Conservation (phyloP, 306 rosid species). For the Gastrolobium villosum region DNA sequence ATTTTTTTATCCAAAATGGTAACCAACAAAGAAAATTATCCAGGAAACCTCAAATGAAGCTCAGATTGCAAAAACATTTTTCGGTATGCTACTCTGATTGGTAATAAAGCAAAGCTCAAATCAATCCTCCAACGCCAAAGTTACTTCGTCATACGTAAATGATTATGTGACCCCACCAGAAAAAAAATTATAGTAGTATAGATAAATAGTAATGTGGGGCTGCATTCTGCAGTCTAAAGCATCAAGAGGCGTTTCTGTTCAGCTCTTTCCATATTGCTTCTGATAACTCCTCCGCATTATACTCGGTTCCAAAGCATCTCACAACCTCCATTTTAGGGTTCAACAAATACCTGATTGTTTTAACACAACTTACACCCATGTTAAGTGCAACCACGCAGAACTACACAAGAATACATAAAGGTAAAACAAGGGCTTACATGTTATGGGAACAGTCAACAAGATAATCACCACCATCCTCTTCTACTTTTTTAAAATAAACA, state of each 20-base stretch:
- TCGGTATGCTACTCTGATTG: background rate
- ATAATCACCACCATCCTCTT: constrained; percentile 90
- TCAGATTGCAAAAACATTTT: background rate
- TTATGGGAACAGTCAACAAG: constrained; percentile 89
- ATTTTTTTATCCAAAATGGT: background rate
- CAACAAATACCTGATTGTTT: constrained; percentile 82
- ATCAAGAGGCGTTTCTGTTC: constrained; percentile 52
- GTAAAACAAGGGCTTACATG: constrained; percentile 65
- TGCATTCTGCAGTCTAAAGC: constrained; percentile 36
- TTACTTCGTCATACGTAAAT: background rate
- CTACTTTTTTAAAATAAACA: constrained; percentile 76
- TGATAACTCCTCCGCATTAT: constrained; percentile 73
- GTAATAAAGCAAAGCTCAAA: background rate
- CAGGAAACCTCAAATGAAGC: constrained; percentile 6
- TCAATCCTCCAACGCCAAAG: constrained; percentile 6
- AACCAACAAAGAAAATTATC: background rate
- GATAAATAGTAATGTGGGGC: background rate
- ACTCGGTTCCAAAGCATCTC: constrained; percentile 89
- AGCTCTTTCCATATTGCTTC: constrained; percentile 69
- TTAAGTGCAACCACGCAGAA: constrained; percentile 37
- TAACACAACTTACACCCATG: constrained; percentile 30
- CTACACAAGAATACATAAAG: background rate
- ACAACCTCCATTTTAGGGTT: constrained; percentile 84
- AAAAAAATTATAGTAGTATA: background rate
- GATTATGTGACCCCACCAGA: constrained; percentile 4